A percentile compares a stretch with the other conserved stretches of the same genome.
phyloP scores from a whole-genome alignment of 495 filamentous ascomycete species.

The Staphylotrichum longicolle region DNA sequence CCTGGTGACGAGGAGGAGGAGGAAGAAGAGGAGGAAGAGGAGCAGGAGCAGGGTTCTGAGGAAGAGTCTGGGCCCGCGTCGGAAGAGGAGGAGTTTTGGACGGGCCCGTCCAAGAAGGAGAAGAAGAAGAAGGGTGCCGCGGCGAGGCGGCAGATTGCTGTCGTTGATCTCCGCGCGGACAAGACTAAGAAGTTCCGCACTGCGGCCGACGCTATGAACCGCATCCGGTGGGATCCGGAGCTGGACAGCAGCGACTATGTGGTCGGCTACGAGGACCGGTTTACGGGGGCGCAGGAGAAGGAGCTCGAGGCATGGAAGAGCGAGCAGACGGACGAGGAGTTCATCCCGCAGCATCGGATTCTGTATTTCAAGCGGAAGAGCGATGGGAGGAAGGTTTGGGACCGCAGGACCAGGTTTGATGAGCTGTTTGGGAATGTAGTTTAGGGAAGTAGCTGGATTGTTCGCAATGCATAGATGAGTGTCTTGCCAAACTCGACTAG shows the following conservation, averaged over 20 bases:
- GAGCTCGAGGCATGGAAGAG: constrained; percentile 64
- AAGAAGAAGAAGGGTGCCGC: constrained; percentile 22
- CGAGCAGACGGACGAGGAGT: constrained; percentile 78
- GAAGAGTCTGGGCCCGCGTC: background rate
- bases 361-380: constrained; percentile 64
- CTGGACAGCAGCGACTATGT: constrained; percentile 63
- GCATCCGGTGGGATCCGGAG: constrained; percentile 67
- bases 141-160: constrained; percentile 9
- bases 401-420: constrained; percentile 51
- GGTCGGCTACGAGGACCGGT: constrained; percentile 75
- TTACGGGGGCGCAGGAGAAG: constrained; percentile 63
- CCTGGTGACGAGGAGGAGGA: constrained; percentile 41
- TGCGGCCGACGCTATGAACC: constrained; percentile 64
- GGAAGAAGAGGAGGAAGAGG: constrained; percentile 36
- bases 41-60: background rate
- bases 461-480: background rate
- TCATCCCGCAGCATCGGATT: constrained; percentile 79
- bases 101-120: constrained; percentile 2
- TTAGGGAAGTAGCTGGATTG: background rate
- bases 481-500: background rate
- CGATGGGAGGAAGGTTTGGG: constrained; percentile 57
- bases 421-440: constrained; percentile 44
- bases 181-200: constrained; percentile 40
- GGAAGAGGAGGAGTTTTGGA: background rate
- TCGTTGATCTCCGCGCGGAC: constrained; percentile 15